Base-by-base conservation (phyloP, 208 protist genomes). In the Crithidia acanthocephali region DNA sequence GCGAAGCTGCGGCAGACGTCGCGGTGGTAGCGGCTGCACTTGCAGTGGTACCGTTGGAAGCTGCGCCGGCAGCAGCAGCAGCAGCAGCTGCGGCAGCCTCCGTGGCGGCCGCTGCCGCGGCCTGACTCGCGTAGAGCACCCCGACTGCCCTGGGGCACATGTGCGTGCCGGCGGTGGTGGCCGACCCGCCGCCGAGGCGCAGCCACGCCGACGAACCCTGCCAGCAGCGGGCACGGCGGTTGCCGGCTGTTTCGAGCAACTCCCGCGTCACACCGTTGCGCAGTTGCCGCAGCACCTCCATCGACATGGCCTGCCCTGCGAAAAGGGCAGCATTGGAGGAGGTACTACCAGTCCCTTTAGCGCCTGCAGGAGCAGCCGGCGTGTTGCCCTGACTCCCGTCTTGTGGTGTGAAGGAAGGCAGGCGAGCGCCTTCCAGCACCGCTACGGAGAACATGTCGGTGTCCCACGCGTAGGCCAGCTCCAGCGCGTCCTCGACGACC, bases 401-500 rank as follows among this genome's bases (percentile, higher is more conserved):
- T n/a, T 56, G 47, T 44, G 60, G 45, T 45, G 42, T 1, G 0
- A 3, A 20, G 0, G 23, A 10, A 2, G 61, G 68, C 37, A 75
- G 48, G 16, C 57, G 63, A 11, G 55, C 50, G 6, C 68, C 75
- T 18, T 76, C 70, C 8, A 93, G 68, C 22, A 92, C 72, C 11
- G 88, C 88, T 1, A 93, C 81, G 22, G 88, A 85, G 61, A 95
- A 86, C 86, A 93, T 91, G 62, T 92, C 88, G 2, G 86, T 85
- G 51, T 85, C 80, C 91, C 91, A 95, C 27, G 82, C 69, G 55
- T 76, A 81, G 6, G 86, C 86, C 32, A 93, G 75, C 52, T 79
- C 68, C 52, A 95, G 64, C n/a, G 79, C 91, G 61, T 91, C 87
- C 67, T 87, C 84, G 15, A 92, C 79, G 5, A 83, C 64, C 3